phyloP scores from a whole-genome alignment of 768 basidiomycete genomes.

The Strobilomyces confusus region DNA sequence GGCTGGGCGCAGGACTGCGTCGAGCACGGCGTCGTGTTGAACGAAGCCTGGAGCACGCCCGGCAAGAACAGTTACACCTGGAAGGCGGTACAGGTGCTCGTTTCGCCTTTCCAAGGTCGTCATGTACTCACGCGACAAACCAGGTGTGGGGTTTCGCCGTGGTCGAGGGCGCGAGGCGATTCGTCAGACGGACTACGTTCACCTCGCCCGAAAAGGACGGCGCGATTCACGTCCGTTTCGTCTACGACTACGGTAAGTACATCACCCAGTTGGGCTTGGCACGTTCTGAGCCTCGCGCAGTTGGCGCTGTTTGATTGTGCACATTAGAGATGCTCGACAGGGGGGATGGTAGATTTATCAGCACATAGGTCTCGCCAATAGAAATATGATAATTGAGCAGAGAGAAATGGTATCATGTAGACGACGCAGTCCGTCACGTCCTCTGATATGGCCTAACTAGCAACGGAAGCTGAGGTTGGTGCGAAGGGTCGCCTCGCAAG shows the following conservation, averaged over 20 bases:
- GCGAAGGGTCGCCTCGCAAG: conserved; percentile 36
- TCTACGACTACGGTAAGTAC: conserved; percentile 66
- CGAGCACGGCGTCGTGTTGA: neutral
- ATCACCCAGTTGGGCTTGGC: neutral
- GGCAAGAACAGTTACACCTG: neutral
- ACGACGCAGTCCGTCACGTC: neutral
- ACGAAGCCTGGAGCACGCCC: neutral
- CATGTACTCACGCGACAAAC: neutral
- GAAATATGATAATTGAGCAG: neutral
- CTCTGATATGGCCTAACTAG: conserved; percentile 10
- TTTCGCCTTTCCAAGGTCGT: conserved; percentile 7
- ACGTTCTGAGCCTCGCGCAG: conserved; percentile 16
- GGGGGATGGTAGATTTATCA: neutral
- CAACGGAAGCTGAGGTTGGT: conserved; percentile 43
- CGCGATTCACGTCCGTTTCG: conserved; percentile 47
- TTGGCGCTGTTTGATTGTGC: neutral
- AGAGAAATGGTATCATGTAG: neutral
- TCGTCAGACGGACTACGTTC: conserved; percentile 59
- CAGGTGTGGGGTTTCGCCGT: conserved; percentile 63
- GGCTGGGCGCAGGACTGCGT: neutral
- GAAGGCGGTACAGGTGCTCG: conserved; percentile 50
- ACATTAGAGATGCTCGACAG: neutral
- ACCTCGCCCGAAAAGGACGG: conserved; percentile 50
- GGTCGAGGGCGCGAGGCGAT: conserved; percentile 54
- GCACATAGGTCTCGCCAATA: neutral